Evolutionary conservation across 768 basidiomycete species (phyloP).

Genomic region (Termitomyces sp.): DNA sequence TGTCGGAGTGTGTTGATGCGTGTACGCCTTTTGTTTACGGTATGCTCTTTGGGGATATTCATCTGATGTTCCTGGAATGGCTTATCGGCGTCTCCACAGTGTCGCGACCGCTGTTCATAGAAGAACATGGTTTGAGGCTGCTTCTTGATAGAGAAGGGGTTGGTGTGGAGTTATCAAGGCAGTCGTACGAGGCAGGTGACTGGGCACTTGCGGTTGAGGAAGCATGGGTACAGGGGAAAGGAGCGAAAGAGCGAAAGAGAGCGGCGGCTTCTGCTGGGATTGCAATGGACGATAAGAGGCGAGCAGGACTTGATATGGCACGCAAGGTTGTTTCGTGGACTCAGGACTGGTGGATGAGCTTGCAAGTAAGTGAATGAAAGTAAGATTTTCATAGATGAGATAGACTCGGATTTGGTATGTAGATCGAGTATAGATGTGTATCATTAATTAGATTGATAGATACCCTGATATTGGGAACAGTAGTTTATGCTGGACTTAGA

Average conservation of each 20-base stretch:
- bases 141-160: constrained; percentile 59
- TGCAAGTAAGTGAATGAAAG: constrained; percentile 2
- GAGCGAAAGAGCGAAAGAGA: constrained; percentile 42
- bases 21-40: constrained; percentile 77
- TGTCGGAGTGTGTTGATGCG: constrained; percentile 72
- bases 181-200: constrained; percentile 64
- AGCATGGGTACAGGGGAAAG: constrained; percentile 49
- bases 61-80: neutral
- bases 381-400: neutral
- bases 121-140: constrained; percentile 70
- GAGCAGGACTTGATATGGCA: constrained; percentile 43
- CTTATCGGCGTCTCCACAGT: constrained; percentile 30
- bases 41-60: constrained; percentile 22
- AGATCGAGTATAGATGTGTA: neutral
- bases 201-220: constrained; percentile 57
- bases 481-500: neutral
- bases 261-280: constrained; percentile 27
- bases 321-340: constrained; percentile 47
- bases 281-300: constrained; percentile 32
- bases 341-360: constrained; percentile 22
- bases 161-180: constrained; percentile 61
- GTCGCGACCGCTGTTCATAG: constrained; percentile 73
- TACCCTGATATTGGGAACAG: neutral
- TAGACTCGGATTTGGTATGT: too few species aligned
- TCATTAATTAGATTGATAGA: neutral